Conservation (phyloP, 129 eudicot genomes). For the Saussurea involucrata region DNA sequence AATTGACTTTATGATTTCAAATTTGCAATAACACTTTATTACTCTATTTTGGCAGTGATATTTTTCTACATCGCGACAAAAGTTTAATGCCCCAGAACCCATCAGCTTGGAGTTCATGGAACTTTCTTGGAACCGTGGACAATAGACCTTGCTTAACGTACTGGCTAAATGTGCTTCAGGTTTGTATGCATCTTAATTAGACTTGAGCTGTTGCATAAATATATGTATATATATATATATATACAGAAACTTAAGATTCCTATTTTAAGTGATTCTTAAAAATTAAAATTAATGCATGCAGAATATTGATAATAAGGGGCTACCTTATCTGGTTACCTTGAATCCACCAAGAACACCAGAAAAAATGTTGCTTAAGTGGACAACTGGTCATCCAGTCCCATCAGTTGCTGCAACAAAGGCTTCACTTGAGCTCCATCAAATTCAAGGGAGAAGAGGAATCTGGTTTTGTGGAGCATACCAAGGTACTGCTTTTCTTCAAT, state of each 20-base stretch:
- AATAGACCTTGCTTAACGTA: constrained; percentile 78
- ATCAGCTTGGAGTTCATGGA: constrained; percentile 99
- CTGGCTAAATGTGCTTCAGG: constrained; percentile 97
- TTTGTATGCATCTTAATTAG: not conserved
- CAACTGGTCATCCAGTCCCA: constrained; percentile 90
- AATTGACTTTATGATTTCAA: too few species aligned
- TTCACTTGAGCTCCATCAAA: constrained; percentile 52
- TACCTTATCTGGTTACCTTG: constrained; percentile 72
- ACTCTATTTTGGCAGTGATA: constrained; percentile 61
- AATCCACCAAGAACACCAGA: constrained; percentile 74
- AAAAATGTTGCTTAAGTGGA: constrained; percentile 66
- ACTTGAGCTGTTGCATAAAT: not conserved
- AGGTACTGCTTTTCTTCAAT: constrained; percentile 30
- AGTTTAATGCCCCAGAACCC: constrained; percentile 81
- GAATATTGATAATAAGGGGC: constrained; percentile 57
- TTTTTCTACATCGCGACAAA: constrained; percentile 82
- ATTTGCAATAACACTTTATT: not conserved
- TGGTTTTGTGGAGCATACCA: constrained; percentile 99
- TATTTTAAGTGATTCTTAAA: too few species aligned
- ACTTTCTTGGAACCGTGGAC: constrained; percentile 72
- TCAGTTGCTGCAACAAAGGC: constrained; percentile 91
- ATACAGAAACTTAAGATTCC: too few species aligned
- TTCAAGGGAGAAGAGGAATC: constrained; percentile 92
- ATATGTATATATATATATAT: too few species aligned
- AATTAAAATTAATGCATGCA: constrained; percentile 24